Evolutionary conservation across 768 basidiomycete genomes (phyloP).

Genomic region (Leccinum broughii): DNA sequence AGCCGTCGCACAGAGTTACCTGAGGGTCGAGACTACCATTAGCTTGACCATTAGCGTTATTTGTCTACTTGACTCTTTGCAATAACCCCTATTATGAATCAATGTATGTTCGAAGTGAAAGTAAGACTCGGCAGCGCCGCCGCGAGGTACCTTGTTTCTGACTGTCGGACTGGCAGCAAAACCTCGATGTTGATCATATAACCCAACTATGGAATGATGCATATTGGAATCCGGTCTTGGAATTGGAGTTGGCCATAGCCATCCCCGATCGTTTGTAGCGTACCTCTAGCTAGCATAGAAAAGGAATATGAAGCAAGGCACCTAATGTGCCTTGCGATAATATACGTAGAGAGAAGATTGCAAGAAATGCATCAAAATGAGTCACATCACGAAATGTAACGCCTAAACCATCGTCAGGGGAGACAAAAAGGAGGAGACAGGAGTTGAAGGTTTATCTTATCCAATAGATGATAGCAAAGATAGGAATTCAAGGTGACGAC

Average conservation of each 20-base stretch:
- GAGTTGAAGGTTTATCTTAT: neutral
- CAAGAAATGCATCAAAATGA: neutral
- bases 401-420: neutral
- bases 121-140: too few species aligned
- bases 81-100: too few species aligned
- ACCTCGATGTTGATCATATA: too few species aligned
- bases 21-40: too few species aligned
- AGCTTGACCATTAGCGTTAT: too few species aligned
- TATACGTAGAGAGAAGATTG: neutral
- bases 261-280: neutral
- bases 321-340: neutral
- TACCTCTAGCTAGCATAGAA: constrained; percentile 9
- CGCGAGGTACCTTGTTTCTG: too few species aligned
- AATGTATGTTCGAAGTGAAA: too few species aligned
- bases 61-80: too few species aligned
- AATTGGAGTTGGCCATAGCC: neutral
- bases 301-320: neutral
- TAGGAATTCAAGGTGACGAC: neutral
- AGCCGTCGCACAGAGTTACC: too few species aligned
- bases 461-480: neutral
- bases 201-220: too few species aligned
- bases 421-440: neutral
- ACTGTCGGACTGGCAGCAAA: too few species aligned
- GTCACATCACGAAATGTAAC: neutral
- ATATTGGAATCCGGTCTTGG: neutral